Base-by-base conservation (phyloP, 441 rosid genomes). In the Adansonia grandidieri region DNA sequence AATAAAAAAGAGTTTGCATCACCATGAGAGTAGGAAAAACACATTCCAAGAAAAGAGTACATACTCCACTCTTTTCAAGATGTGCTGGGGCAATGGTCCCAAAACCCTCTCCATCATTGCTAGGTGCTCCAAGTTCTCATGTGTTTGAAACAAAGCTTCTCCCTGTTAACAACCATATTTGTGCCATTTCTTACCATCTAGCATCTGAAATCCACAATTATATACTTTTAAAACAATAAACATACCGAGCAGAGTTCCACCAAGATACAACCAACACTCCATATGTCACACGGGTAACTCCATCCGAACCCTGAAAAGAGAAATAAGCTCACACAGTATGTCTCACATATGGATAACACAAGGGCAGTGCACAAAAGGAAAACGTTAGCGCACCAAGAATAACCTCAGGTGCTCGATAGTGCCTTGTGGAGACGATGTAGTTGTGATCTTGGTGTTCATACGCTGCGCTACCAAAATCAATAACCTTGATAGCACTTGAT, bases 21-120 rank as follows among this genome's bases (percentile, higher is more conserved):
- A 58, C 14, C 8, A 37, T 50, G 11, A 44, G 68, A 58, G 58
- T 57, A 73, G 7, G 50, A 50, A 13, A 22, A 10, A n/a, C 20
- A 68, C 32, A 17, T 2, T 70, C 48, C 56, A 28, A 37, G 40
- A 37, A 6, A 76, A 69, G 74, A 24, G 40, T 50, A 80, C 91
- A 67, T 69, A 91, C 96, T 86, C 89, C 22, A 77, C 90, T 87
- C 88, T 85, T 77, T 84, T 84, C 79, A 87, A 68, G 87, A 90
- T 84, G 77, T 88, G 91, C 66, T 81, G 89, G 64, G 93, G 92
- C 79, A 91, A 67, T 28, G 88, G 90, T 15, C 96, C 96, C n/a
- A 91, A 82, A 54, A 87, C 91, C 82, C 89, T 89, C 82, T 91
- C 93, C 93, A 91, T 91, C 93, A 91, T 91, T 19, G 93, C 93